Evolutionary conservation across 116 monocot species (phyloP).

Genomic region (Cymodocea nodosa): DNA sequence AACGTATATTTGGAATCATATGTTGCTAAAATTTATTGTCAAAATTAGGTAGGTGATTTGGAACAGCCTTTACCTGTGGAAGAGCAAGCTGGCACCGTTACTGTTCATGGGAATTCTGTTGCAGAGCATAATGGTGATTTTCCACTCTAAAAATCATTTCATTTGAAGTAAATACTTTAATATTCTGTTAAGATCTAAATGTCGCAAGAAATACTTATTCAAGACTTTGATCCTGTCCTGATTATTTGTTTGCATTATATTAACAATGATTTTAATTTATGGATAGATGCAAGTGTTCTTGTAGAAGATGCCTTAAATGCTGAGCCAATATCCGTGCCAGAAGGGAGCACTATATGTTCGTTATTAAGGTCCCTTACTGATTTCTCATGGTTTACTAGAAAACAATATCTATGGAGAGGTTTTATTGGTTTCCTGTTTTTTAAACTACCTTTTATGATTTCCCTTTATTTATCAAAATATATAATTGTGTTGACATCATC

Average conservation of each 20-base stretch:
- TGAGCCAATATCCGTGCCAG: not conserved
- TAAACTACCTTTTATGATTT: too few relatives aligned
- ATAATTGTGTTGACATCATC: too few relatives aligned
- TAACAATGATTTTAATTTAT: too few relatives aligned
- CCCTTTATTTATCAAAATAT: too few relatives aligned
- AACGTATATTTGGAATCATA: not conserved
- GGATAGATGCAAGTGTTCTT: not conserved
- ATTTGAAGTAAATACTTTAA: not conserved
- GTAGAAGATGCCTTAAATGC: not conserved
- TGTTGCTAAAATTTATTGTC: not conserved
- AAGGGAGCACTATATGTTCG: not conserved
- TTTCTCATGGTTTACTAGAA: not conserved
- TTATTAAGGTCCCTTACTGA: slow-evolving; percentile 1
- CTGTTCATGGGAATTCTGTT: not conserved
- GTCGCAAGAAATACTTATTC: too few relatives aligned
- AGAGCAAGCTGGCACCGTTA: slow-evolving; percentile 4
- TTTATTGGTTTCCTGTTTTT: too few relatives aligned
- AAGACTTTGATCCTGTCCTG: too few relatives aligned
- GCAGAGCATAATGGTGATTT: not conserved
- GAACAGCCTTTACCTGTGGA: not conserved
- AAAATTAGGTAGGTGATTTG: not conserved
- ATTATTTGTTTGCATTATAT: too few relatives aligned
- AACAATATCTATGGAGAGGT: not conserved
- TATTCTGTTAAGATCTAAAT: too few relatives aligned
- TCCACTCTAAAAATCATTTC: not conserved